Percentiles rank a stretch among this genome's conserved stretches.
Evolutionary conservation across 768 basidiomycete genomes (phyloP).

Genomic region (Mycena galericulata): DNA sequence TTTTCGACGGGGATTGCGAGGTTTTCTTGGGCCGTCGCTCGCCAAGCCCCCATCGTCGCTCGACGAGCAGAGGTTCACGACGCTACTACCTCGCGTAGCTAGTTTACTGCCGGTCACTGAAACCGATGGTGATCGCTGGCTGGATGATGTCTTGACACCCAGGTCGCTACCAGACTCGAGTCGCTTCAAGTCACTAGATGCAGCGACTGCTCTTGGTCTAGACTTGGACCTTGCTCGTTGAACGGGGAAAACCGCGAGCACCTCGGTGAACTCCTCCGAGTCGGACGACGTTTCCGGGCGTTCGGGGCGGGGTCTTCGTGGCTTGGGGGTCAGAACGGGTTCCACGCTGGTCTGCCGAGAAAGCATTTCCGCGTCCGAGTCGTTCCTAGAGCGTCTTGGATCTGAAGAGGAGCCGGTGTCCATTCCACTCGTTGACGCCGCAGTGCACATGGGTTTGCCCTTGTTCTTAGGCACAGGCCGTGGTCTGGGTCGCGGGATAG

Average conservation of each 20-base stretch:
- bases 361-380: conserved; percentile 16
- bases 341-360: background rate
- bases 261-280: conserved; percentile 5
- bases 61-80: conserved; percentile 27
- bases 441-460: conserved; percentile 3
- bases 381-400: background rate
- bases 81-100: conserved; percentile 17
- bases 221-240: background rate
- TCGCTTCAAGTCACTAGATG: background rate
- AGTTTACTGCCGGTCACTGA: conserved; percentile 9
- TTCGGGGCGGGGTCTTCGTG: background rate
- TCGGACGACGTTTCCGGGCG: background rate
- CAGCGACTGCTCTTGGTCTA: background rate
- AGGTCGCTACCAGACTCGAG: background rate
- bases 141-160: background rate
- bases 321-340: conserved; percentile 8
- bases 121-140: conserved; percentile 22
- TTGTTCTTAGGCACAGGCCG: conserved; percentile 24
- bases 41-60: conserved; percentile 18
- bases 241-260: background rate
- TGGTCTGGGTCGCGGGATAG: conserved; percentile 20
- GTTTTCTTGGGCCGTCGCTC: background rate
- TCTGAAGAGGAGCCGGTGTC: conserved; percentile 22
- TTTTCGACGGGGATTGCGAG: conserved; percentile 13
- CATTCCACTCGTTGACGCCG: conserved; percentile 22